Conservation (phyloP, 352 stramenopile genomes). For the Peronospora farinosa region DNA sequence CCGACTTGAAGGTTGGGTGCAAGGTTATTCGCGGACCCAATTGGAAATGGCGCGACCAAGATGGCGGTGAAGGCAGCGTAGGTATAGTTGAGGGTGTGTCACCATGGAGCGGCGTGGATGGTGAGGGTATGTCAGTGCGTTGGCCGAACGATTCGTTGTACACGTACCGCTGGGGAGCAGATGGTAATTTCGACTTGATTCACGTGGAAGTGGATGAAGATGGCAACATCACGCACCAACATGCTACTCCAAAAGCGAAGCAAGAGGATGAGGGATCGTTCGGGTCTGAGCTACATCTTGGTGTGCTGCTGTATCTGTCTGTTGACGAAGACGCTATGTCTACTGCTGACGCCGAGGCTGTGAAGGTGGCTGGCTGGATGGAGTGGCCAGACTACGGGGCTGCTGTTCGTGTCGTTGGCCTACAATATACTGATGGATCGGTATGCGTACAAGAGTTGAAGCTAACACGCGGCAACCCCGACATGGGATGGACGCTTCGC, state of each 20-base stretch:
- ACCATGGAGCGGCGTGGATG: constrained; percentile 84
- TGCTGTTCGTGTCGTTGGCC: constrained; percentile 57
- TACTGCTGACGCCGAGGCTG: constrained; percentile 1
- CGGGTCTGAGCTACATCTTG: constrained; percentile 69
- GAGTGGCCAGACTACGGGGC: constrained; percentile 83
- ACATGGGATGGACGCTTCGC: constrained; percentile 83
- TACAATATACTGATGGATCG: constrained; percentile 44
- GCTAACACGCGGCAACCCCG: constrained; percentile 67
- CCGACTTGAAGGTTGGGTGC: constrained; percentile 70
- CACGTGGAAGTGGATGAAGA: constrained; percentile 81
- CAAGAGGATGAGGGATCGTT: constrained; percentile 70
- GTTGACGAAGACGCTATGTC: constrained; percentile 14
- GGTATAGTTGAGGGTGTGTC: constrained; percentile 80
- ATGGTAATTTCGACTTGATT: constrained; percentile 82
- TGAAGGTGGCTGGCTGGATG: constrained; percentile 57
- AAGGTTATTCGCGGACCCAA: constrained; percentile 86
- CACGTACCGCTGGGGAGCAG: constrained; percentile 84
- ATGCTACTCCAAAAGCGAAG: constrained; percentile 67
- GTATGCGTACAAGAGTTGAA: constrained; percentile 78
- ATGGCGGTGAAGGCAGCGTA: constrained; percentile 78
- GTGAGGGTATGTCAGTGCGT: constrained; percentile 84
- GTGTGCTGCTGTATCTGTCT: constrained; percentile 69
- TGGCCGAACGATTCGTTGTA: constrained; percentile 86
- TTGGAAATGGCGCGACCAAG: constrained; percentile 88
- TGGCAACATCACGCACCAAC: constrained; percentile 58